phyloP scores from a whole-genome alignment of 2,329 filamentous ascomycete genomes.

The Botrytis tulipae region DNA sequence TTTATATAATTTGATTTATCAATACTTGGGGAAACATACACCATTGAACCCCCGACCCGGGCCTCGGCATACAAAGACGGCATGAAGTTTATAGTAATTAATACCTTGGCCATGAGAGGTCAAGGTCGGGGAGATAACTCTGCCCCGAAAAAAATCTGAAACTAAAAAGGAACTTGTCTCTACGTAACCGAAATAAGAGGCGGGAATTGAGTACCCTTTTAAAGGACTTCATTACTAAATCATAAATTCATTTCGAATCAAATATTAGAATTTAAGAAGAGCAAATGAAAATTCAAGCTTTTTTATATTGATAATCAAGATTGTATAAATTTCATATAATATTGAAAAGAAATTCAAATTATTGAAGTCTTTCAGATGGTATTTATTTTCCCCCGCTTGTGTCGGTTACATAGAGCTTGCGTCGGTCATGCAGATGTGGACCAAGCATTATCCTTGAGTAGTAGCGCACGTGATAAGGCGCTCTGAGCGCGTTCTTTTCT shows the following conservation, averaged over 20 bases:
- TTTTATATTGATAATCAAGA: too few relatives aligned
- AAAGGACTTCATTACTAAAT: too few relatives aligned
- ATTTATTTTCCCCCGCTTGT: too few relatives aligned
- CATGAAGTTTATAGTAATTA: not conserved
- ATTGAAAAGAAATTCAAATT: too few relatives aligned
- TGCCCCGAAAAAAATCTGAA: not conserved
- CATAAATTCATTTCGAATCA: too few relatives aligned
- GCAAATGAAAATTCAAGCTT: too few relatives aligned
- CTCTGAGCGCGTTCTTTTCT: not conserved
- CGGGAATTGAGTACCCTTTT: too few relatives aligned
- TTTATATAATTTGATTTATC: not conserved
- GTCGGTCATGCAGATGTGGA: not conserved
- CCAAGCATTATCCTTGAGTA: not conserved
- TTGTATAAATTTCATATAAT: too few relatives aligned
- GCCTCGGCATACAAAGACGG: not conserved
- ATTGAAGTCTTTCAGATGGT: too few relatives aligned
- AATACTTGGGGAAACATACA: not conserved
- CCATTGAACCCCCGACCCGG: not conserved
- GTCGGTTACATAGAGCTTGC: not conserved
- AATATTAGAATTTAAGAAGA: too few relatives aligned
- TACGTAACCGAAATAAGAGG: too few relatives aligned
- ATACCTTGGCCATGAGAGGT: not conserved
- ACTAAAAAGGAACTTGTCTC: not conserved
- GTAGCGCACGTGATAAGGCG: not conserved
- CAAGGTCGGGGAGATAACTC: conserved; percentile 10